A percentile compares a stretch with the other conserved stretches of the same genome.
Evolutionary conservation across 1,284 basidiomycete species (phyloP).

Genomic region (Ceratobasidium sp.): DNA sequence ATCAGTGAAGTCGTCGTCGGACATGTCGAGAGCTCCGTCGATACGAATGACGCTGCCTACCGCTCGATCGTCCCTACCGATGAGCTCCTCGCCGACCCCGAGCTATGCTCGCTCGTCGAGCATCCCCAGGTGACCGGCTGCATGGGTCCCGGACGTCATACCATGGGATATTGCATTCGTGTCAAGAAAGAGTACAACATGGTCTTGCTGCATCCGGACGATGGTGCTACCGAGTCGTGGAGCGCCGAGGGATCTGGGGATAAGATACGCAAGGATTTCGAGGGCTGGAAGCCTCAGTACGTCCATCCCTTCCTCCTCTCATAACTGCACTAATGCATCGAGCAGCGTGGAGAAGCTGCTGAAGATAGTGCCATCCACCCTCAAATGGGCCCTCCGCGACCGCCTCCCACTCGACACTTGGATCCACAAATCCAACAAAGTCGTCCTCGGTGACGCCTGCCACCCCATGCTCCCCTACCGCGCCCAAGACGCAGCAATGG

Average conservation of each 20-base stretch:
- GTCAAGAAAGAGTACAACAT: constrained; percentile 64
- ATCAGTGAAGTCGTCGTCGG: constrained; percentile 66
- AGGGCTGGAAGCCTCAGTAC: constrained; percentile 64
- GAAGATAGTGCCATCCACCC: constrained; percentile 61
- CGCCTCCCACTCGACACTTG: constrained; percentile 58
- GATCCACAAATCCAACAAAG: constrained; percentile 62
- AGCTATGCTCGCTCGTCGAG: constrained; percentile 63
- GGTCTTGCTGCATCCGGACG: constrained; percentile 64
- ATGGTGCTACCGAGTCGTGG: constrained; percentile 61
- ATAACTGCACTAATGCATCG: not conserved
- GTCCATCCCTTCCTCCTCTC: constrained; percentile 3
- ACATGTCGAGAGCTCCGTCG: constrained; percentile 54
- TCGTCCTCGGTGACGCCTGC: constrained; percentile 67
- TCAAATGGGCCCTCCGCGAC: constrained; percentile 59
- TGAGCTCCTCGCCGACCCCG: constrained; percentile 64
- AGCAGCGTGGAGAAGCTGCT: constrained; percentile 62
- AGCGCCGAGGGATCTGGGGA: constrained; percentile 61
- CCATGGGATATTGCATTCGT: constrained; percentile 63
- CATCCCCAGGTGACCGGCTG: constrained; percentile 61
- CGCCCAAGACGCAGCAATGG: constrained; percentile 77
- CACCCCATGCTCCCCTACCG: constrained; percentile 79
- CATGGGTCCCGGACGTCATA: constrained; percentile 64
- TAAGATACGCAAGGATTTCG: constrained; percentile 63
- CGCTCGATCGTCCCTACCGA: constrained; percentile 63
- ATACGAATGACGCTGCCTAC: constrained; percentile 70